Base-by-base conservation (phyloP, 83 land plant genomes). In the Picea mariana region DNA sequence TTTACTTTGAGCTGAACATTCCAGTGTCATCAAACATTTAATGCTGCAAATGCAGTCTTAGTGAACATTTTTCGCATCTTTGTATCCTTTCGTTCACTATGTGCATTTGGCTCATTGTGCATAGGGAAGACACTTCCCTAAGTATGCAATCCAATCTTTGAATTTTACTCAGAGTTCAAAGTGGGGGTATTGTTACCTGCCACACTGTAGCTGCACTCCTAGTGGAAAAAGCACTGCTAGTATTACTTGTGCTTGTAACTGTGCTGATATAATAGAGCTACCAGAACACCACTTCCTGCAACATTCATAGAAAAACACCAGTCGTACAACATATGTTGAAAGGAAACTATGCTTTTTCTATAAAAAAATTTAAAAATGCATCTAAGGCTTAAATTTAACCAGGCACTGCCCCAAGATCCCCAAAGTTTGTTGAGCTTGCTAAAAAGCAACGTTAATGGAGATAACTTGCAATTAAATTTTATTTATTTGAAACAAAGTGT, bases 191-290 rank as follows among this genome's bases (percentile, higher is more conserved):
- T 68, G 42, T 34, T 68, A 31, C 20, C 12, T 16, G 17, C 72
- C 31, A 15, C 38, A 15, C 72, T 68, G 34, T 67, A 13, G 71
- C 71, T 31, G 17, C 18, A 7, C 21, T 0, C 23, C 24, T 73
- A 42, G 23, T 44, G 23, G 24, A n/a, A n/a, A n/a, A n/a, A 24
- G 21, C 20, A n/a, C 47, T 73, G 24, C 77, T 73, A 40, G 52
- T 73, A 23, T 20, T 9, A 44, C 15, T 9, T 73, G 55, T 11
- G 11, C 77, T 38, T 73, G 52, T 21, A 73, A 20, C 11, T 44
- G 49, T 73, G n/a, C n/a, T 73, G n/a, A 69, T 73, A 20, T 73
- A 44, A n/a, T 52, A 73, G 18, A 31, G 55, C 77, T n/a, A 4
- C 71, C 16, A 73, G 18, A 40, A 18, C 9, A 73, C 49, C 4